Evolutionary conservation across 345 rosid genomes (phyloP), one percentile per base, ranked within the genome.

Genomic region (Gossypium stocksii): DNA sequence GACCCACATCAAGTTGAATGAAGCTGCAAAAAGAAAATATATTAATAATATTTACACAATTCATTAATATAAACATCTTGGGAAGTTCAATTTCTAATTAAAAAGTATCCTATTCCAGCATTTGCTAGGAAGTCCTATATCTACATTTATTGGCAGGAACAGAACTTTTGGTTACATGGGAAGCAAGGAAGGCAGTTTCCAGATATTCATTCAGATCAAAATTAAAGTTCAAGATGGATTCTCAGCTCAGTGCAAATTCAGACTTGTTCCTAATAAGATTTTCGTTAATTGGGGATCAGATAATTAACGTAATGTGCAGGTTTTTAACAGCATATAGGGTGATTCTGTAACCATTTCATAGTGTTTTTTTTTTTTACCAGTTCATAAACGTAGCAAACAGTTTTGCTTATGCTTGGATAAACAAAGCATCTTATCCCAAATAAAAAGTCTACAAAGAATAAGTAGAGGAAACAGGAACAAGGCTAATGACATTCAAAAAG

Each of bases 1-100:
- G 90, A 54, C 99, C 98, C 80, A 95, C 83, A 82, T 95, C 99
- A 68, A 95, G 96, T 82, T 91, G 98, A 79, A 95, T 90, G 83
- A 86, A 95, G 79, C 99, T 95, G 92, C 85, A 87, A 82, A 16
- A 14, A 41, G 68, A 58, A 73, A 66, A 74, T 17, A 62, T 11
- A 52, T 72, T 61, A 72, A 23, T 66, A 59, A 59, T 19, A 51
- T 73, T 78, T 41, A 81, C 23, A 48, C 22, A 8, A 44, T 44
- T 44, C 7, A 44, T 25, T 20, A 66, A 6, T 44, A 44, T 2
- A 3, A 43, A 58, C 14, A 60, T 60, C 65, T 25, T 60, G 65
- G 65, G 29, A 27, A n/a, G 69, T 41, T 64, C 49, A 64, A 41
- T 64, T 63, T 64, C 23, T 64, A 64, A 45, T 19, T 19, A 66